Evolutionary conservation across 495 filamentous ascomycete genomes (phyloP).

Genomic region (Pseudomonodictys pantanalensis): DNA sequence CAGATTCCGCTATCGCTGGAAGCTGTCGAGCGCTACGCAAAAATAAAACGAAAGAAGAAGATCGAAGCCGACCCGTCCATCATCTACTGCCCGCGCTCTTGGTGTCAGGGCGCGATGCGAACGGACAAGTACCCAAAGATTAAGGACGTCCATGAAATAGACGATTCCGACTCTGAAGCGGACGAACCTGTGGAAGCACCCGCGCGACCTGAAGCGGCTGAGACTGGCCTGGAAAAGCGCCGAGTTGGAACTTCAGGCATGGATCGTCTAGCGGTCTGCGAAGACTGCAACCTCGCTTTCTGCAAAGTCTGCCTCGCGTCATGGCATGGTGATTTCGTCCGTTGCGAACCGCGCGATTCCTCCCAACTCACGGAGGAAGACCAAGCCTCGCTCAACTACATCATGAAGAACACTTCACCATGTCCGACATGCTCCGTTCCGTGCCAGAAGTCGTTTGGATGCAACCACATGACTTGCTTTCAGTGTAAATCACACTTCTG

Average conservation of each 20-base stretch:
- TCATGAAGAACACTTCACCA: conserved; percentile 72
- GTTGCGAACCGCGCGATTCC: conserved; percentile 57
- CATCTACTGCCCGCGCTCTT: conserved; percentile 88
- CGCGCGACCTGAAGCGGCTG: not conserved
- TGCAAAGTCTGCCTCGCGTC: conserved; percentile 69
- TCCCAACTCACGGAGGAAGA: conserved; percentile 77
- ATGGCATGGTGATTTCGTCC: conserved; percentile 84
- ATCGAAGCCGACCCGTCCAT: conserved; percentile 88
- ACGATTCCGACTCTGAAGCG: conserved; percentile 48
- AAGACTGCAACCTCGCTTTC: conserved; percentile 89
- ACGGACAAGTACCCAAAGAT: conserved; percentile 77
- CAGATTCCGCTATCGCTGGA: conserved; percentile 76
- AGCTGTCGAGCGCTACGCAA: conserved; percentile 78
- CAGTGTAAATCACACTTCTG: conserved; percentile 91
- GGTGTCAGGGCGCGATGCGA: conserved; percentile 89
- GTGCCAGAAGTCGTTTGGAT: conserved; percentile 85
- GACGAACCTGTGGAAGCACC: conserved; percentile 1
- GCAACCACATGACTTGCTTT: conserved; percentile 97
- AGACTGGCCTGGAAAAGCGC: conserved; percentile 1
- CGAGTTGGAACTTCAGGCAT: not conserved
- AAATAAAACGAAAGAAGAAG: conserved; percentile 84
- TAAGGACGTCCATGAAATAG: conserved; percentile 43
- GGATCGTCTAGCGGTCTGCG: conserved; percentile 76
- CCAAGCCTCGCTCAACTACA: conserved; percentile 75
- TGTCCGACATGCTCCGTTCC: conserved; percentile 90